Evolutionary conservation across 2,329 filamentous ascomycete species (phyloP), one percentile per base, ranked within the genome.

Genomic region (Cladosporium austrohemisphaericum): DNA sequence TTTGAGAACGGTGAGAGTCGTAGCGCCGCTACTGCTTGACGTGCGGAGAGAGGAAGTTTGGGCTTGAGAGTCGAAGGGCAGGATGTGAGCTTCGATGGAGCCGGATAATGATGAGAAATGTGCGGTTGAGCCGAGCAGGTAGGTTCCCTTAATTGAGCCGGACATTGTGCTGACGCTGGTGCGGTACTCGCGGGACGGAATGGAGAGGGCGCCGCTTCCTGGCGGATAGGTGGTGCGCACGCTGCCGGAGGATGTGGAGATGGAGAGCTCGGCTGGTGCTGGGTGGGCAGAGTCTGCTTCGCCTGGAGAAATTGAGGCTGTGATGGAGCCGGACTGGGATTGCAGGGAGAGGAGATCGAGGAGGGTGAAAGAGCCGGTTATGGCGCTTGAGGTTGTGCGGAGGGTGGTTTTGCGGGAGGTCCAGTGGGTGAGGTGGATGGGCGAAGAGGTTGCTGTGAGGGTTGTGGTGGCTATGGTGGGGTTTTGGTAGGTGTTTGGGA

Each of bases 321-420:
- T 62, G 10, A 75, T 66, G 3, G 62, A 65, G 14, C 72, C 72
- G n/a, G 66, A 67, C 19, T 60, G 64, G 1, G 70, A 72, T 2
- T 58, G 63, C 26, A 75, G 60, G 14, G 59, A 64, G 7, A 75
- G 58, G 6, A 70, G 57, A 46, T 74, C 70, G 11, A 58, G 58
- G 2, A 74, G 62, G 4, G 68, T 60, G 55, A 69, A 74, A 9
- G 57, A 62, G 1, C 72, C 72, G 37, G 59, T 67, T 36, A 74
- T 68, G 14, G 66, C 66, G 6, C 70, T 71, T 0, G 69, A 68
- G 4, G 63, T 63, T 5, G 67, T 65, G 19, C 68, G 59, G 9
- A 75, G 64, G 14, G 60, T 57, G n/a, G 67, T 72, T 44, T 68
- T 60, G 10, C 68, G 65, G 2, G 68, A 69, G 40, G 63, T 58